Percentiles rank a stretch among this genome's conserved stretches.
Evolutionary conservation across 148 eudicot species (phyloP).

Genomic region (Persicaria tinctoria): DNA sequence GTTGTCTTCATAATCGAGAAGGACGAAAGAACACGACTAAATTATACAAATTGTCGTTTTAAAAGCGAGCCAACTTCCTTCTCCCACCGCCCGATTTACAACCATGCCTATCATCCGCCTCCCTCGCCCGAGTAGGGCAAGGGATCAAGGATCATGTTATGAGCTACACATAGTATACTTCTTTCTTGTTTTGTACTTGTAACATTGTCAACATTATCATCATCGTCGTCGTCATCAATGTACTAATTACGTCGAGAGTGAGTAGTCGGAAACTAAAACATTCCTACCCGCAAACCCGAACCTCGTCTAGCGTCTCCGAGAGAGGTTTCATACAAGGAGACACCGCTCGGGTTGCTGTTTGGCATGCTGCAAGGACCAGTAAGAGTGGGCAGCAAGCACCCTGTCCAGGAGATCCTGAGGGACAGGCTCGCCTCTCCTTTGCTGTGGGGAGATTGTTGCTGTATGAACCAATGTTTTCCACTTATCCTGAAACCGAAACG

Average conservation of each 20-base stretch:
- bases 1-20: background rate
- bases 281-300: background rate
- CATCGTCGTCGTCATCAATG: constrained; percentile 4
- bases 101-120: background rate
- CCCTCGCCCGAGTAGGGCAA: background rate
- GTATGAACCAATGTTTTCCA: constrained; percentile 13
- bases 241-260: background rate
- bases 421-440: constrained; percentile 1
- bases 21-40: background rate
- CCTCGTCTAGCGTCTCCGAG: background rate
- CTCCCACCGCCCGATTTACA: constrained; percentile 5
- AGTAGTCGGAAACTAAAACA: background rate
- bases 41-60: background rate
- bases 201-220: background rate
- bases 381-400: constrained; percentile 6
- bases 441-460: constrained; percentile 6
- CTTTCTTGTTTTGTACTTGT: background rate
- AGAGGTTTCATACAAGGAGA: constrained; percentile 37
- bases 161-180: constrained; percentile 8
- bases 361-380: constrained; percentile 7
- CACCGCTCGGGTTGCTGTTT: constrained; percentile 30
- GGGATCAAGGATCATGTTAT: background rate
- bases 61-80: background rate
- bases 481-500: background rate
- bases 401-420: constrained; percentile 10